Base-by-base conservation (phyloP, 176 grass and related monocot species). In the Carex littledalei region DNA sequence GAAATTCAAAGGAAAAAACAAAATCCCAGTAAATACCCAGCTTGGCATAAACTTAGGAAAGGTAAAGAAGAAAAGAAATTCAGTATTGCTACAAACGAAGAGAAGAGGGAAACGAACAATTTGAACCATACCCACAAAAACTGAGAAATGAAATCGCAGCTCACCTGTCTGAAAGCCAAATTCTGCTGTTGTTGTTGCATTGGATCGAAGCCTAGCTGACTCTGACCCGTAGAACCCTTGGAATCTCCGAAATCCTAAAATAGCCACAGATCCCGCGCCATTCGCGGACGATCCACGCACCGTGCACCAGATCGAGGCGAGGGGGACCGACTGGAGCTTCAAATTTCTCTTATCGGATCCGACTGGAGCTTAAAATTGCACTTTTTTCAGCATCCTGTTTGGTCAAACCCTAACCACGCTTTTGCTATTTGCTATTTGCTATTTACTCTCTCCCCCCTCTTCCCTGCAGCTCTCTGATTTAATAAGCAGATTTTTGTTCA, bases 131-230 rank as follows among this genome's bases (percentile, higher is more conserved):
- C 21, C 63, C 71, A 7, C 65, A 70, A 37, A 58, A 54, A 12
- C 32, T 34, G 1, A 55, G 49, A 77, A 66, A 63, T n/a, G 37
- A 45, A 84, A 84, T 49, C 66, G 24, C 39, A 70, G 60, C 81
- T 85, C 22, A 90, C 89, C 89, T 87, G 82, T 84, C 85, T 81
- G 63, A 84, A 85, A 50, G 21, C 85, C 31, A 90, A 86, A 77
- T 87, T 85, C 35, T 90, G 88, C 80, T 90, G 88, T 71, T 90
- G 88, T 31, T 87, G 88, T 65, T 87, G 85, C 74, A 87, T 85
- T 57, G 85, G 84, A 70, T 90, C 89, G 45, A 85, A 85, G 74
- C 89, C 88, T 52, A 78, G 81, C 55, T 84, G 88, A 39, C 81
- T 82, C 63, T 84, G 82, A 75, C 85, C 89, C 74, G 89, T 74